Base-by-base conservation (phyloP, 73 alveolate species). In the Paramecium octaurelia region DNA sequence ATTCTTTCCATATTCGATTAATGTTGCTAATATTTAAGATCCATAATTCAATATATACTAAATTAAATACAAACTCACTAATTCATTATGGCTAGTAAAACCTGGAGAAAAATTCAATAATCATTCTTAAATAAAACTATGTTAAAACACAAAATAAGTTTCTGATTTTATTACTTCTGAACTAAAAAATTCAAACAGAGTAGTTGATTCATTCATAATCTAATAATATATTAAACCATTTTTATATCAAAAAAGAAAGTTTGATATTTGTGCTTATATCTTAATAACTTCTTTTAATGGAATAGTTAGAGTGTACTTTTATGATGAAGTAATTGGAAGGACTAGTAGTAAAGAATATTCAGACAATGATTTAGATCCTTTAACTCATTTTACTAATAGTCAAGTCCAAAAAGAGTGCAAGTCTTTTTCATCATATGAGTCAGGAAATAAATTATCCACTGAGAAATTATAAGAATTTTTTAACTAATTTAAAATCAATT, bases 311-410 rank as follows among this genome's bases (percentile, higher is more conserved):
- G 93, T 54, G 12, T 92, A 92, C 27, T 92, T 87, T 59, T 92
- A 89, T 59, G 50, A 85, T 8, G 95, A 92, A 50, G 93, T 95
- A 12, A 60, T 86, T 21, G 69, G 73, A 3, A 21, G 95, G 50
- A 92, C 95, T 0, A 38, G 92, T 2, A 14, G 93, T 2, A 54
- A 50, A 5, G 95, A 92, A 29, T 92, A 36, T 87, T 24, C 54
- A 16, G 70, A 44, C 11, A 36, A 92, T 43, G 43, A 88, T 43
- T 34, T 58, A 9, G 85, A 92, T 38, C 50, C 60, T 20, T 58
- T 59, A 23, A 58, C 92, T 27, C 95, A 92, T 73, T 36, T 73
- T 36, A 73, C 87, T 4, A 73, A 36, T 34, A 40, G n/a, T 73
- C 59, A 73, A n/a, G 8, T 73, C 6, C n/a, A 73, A 40, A 73